Evolutionary conservation across 805 yeast species (phyloP).

Genomic region (Kuraishia piskuri): DNA sequence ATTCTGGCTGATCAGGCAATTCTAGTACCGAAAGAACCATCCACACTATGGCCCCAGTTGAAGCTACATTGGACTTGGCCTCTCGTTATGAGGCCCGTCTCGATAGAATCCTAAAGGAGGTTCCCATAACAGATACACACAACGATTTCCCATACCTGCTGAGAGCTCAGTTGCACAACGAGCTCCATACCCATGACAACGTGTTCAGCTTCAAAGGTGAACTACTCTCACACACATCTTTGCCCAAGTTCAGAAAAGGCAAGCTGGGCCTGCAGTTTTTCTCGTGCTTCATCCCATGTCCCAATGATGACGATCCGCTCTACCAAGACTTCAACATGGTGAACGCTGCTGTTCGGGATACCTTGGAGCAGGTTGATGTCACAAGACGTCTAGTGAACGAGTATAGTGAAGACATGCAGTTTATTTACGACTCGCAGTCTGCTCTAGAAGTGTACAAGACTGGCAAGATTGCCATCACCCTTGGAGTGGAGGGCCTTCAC

Average conservation of each 20-base stretch:
- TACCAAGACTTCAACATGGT: slow-evolving; percentile 36
- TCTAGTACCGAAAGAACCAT: too few species aligned
- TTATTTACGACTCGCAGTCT: slow-evolving; percentile 32
- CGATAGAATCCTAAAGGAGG: slow-evolving; percentile 8
- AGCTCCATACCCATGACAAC: slow-evolving; percentile 22
- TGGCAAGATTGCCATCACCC: slow-evolving; percentile 32
- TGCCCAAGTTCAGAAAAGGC: slow-evolving; percentile 32
- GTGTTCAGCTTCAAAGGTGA: slow-evolving; percentile 31
- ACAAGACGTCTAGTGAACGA: slow-evolving; percentile 33
- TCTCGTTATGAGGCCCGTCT: neutral
- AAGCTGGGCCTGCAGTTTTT: slow-evolving; percentile 42
- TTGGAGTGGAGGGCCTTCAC: slow-evolving; percentile 49
- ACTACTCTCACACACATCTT: slow-evolving; percentile 34
- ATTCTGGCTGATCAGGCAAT: too few species aligned
- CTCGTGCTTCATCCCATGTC: slow-evolving; percentile 39
- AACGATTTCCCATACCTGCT: slow-evolving; percentile 45
- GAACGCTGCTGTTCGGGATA: slow-evolving; percentile 39
- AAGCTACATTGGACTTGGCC: too few species aligned
- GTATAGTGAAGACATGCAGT: slow-evolving; percentile 28
- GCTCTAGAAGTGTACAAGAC: slow-evolving; percentile 22
- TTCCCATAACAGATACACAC: slow-evolving; percentile 38
- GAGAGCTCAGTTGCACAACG: slow-evolving; percentile 35
- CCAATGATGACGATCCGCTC: slow-evolving; percentile 26
- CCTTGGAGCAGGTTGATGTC: slow-evolving; percentile 46
- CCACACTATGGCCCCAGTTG: too few species aligned